These are phyloP conservation scores for Tagetes erecta DNA, from an alignment of 129 eudicot species.

Conservation along the genomic window DNA sequence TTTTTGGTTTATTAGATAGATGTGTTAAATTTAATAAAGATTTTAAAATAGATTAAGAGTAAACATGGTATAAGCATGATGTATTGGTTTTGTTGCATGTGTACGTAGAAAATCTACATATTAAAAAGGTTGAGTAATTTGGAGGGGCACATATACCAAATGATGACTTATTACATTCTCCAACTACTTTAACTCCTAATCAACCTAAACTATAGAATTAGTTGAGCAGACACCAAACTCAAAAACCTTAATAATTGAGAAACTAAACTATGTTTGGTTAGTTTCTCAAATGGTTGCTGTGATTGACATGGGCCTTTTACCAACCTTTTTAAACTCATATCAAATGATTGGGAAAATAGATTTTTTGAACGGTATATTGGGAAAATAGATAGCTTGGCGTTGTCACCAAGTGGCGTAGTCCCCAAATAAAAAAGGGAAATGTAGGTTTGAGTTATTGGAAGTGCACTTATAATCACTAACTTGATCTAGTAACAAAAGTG, in stretches of 20 bases:
- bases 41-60: not conserved
- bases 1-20: constrained; percentile 7
- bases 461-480: no score
- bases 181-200: constrained; percentile 28
- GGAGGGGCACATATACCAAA: constrained; percentile 5
- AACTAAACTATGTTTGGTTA: not conserved
- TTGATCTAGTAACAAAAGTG: no score
- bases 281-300: not conserved
- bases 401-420: no score
- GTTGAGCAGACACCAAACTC: constrained; percentile 30
- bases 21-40: not conserved
- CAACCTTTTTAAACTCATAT: not conserved
- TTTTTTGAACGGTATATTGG: no score
- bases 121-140: not conserved
- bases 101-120: not conserved
- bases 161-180: constrained; percentile 16
- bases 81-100: not conserved
- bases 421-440: no score
- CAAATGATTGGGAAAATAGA: no score
- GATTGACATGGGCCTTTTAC: constrained; percentile 1
- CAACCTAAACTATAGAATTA: constrained; percentile 17
- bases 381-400: no score
- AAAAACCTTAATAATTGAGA: not conserved
- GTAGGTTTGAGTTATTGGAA: no score
- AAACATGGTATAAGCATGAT: not conserved